Base-by-base conservation (phyloP, 225 moss, liverwort and hornwort genomes). In the Rhytidiadelphus loreus region DNA sequence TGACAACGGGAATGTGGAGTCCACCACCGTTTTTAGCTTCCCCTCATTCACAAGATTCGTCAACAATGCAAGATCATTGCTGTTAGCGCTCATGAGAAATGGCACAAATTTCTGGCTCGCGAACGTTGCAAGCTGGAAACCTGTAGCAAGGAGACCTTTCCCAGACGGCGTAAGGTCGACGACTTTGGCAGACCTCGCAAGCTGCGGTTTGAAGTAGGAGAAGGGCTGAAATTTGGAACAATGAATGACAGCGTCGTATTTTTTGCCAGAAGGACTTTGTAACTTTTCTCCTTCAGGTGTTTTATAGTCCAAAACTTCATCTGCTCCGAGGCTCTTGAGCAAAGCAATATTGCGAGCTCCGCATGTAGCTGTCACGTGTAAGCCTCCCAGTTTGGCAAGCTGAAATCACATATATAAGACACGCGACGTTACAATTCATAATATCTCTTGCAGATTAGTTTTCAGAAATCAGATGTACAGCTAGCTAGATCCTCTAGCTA, bases 261-360 rank as follows among this genome's bases (percentile, higher is more conserved):
- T 96, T 56, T 87, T 93, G 11, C 96, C 96, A 28, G 96, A 97
- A 3, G 96, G 95, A 35, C 95, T 96, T 12, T 61, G 66, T 9
- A 96, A 55, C 5, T 65, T 92, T 48, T 80, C 56, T 61, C 96
- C 97, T 77, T 96, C 93, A 13, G 91, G 85, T 32, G 90, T 92
- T 48, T 96, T 94, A 80, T 96, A 97, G 71, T 96, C 96, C 86
- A 97, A 50, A 5, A 96, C 95, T 85, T 96, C 96, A 66, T 97
- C 95, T 16, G 93, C 96, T 85, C 97, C 96, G 3, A 96, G 88
- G 66, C 90, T 92, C 91, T 94, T 96, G 33, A 97, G 4, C 76
- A 97, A 53, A 44, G 90, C 94, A 21, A 93, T 66, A 77, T 96
- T 97, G 46, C 95, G 93, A 75, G 90, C 88, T 69, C 96, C 95